Conservation (phyloP, 306 rosid species). For the Castanopsis chinensis region DNA sequence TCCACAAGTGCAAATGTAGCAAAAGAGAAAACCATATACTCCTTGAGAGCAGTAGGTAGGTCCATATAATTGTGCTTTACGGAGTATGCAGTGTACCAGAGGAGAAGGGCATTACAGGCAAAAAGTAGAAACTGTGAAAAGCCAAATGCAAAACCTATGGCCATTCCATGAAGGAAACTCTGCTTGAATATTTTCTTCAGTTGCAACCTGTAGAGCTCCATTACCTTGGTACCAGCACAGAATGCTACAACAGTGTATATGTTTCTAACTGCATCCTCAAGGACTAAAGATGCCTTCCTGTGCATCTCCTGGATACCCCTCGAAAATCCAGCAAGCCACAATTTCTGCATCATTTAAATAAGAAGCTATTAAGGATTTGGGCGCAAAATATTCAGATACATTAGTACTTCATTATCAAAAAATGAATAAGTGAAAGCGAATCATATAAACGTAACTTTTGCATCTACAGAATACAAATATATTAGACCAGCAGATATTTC, state of each 20-base stretch:
- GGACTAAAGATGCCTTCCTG: constrained; percentile 98
- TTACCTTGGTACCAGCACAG: constrained; percentile 98
- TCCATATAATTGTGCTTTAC: constrained; percentile 36
- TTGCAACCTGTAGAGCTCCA: constrained; percentile 97
- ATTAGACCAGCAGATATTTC: background rate
- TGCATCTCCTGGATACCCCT: constrained; percentile 99
- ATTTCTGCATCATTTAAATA: constrained; percentile 65
- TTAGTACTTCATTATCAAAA: background rate
- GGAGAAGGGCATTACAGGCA: constrained; percentile 97
- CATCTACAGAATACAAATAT: background rate
- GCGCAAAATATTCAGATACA: background rate
- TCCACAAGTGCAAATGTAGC: constrained; percentile 99
- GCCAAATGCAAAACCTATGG: constrained; percentile 95
- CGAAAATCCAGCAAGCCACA: constrained; percentile 99
- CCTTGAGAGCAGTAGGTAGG: constrained; percentile 79
- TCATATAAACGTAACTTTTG: background rate
- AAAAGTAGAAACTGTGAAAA: constrained; percentile 96
- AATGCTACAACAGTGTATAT: constrained; percentile 98
- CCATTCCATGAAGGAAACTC: constrained; percentile 96
- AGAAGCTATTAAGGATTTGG: constrained; percentile 3
- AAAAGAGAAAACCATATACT: constrained; percentile 95
- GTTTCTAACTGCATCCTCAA: constrained; percentile 98
- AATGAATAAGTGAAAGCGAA: background rate
- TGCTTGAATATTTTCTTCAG: constrained; percentile 81
- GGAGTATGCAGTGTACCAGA: constrained; percentile 84